These are phyloP conservation scores for Pelargonium nanum DNA, from an alignment of 345 rosid genomes.

Conservation along the genomic window DNA sequence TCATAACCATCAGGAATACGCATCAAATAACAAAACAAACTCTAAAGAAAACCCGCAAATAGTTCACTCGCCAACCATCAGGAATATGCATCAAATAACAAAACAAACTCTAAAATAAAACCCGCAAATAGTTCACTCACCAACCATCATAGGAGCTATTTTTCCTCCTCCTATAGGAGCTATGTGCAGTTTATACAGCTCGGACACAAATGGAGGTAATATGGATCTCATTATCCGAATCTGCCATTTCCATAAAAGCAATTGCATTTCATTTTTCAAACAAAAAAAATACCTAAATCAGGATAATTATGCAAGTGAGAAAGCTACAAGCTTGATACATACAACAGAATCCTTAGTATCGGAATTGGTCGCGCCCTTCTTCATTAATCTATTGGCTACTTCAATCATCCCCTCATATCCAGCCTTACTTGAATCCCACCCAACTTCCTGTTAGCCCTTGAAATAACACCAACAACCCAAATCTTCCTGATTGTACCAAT, in stretches of 20 bases:
- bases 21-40: not conserved
- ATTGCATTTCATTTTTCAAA: not conserved
- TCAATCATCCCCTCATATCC: conserved; percentile 80
- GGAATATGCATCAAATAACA: not conserved
- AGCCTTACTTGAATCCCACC: conserved; percentile 83
- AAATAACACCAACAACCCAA: not conserved
- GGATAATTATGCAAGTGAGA: not conserved
- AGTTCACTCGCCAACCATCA: conserved; percentile 58
- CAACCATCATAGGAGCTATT: conserved; percentile 76
- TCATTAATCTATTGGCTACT: conserved; percentile 55
- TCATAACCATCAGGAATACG: not conserved
- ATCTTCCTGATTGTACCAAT: not conserved
- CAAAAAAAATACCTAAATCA: not conserved
- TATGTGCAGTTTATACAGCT: conserved; percentile 53
- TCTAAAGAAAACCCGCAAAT: not conserved
- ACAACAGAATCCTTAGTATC: conserved; percentile 68
- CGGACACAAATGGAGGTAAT: conserved; percentile 66
- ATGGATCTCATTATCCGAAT: conserved; percentile 58
- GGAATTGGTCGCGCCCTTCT: conserved; percentile 41
- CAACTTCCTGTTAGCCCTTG: conserved; percentile 60
- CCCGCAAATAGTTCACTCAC: conserved; percentile 32
- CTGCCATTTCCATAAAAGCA: conserved; percentile 21
- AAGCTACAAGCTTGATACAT: conserved; percentile 4
- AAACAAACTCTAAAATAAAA: not conserved
- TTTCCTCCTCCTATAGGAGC: conserved; percentile 68